Percentiles rank a stretch among this genome's conserved stretches.
Evolutionary conservation across 179 eudicot species (phyloP).

Genomic region (Beta lomatogona): DNA sequence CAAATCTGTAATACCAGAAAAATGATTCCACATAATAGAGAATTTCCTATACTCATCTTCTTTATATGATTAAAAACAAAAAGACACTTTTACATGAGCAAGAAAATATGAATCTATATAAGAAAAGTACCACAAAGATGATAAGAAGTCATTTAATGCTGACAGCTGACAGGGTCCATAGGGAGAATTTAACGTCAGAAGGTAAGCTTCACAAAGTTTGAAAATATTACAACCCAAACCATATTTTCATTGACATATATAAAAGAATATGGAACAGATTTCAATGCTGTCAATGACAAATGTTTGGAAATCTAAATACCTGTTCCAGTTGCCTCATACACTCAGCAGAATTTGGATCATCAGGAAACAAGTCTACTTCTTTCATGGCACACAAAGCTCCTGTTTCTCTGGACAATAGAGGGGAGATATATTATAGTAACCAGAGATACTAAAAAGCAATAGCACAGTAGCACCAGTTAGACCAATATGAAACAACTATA

Average conservation of each 20-base stretch:
- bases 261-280: background rate
- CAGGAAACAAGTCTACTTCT: slow-evolving; percentile 78
- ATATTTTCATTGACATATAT: background rate
- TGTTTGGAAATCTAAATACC: slow-evolving; percentile 39
- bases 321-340: slow-evolving; percentile 90
- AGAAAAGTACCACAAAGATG: too few relatives aligned
- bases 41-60: background rate
- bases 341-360: slow-evolving; percentile 77
- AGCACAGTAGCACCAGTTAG: background rate
- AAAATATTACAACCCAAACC: too few relatives aligned
- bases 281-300: background rate
- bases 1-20: background rate
- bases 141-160: background rate
- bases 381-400: slow-evolving; percentile 98
- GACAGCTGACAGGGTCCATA: background rate
- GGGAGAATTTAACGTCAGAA: background rate
- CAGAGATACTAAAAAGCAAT: too few relatives aligned
- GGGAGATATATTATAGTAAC: too few relatives aligned
- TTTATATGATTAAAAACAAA: background rate
- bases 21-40: too few relatives aligned
- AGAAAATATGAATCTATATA: background rate
- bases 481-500: slow-evolving; percentile 23
- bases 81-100: background rate
- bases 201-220: background rate
- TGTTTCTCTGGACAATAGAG: slow-evolving; percentile 53